Evolutionary conservation across 805 yeast species (phyloP).

Genomic region (Zygosaccharomyces siamensis): DNA sequence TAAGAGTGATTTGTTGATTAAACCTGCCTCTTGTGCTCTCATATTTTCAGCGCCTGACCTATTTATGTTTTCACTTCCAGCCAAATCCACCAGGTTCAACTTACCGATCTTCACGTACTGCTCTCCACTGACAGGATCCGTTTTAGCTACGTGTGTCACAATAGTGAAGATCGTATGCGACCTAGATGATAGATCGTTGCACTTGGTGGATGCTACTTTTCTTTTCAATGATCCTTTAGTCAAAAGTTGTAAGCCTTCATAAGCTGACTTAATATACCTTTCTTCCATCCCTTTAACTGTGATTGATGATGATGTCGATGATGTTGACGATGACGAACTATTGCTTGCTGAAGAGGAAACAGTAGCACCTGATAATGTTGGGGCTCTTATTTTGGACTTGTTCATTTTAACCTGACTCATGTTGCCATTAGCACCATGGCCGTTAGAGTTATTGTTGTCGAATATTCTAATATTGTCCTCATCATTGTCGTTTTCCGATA

Average conservation of each 20-base stretch:
- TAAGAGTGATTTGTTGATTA: constrained; percentile 77
- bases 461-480: constrained; percentile 48
- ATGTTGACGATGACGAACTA: constrained; percentile 27
- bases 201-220: constrained; percentile 71
- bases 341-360: constrained; percentile 2
- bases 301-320: constrained; percentile 38
- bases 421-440: background rate
- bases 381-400: background rate
- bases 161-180: constrained; percentile 78
- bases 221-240: constrained; percentile 57
- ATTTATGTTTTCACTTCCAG: constrained; percentile 84
- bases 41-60: constrained; percentile 79
- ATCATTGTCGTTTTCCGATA: constrained; percentile 33
- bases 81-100: constrained; percentile 84
- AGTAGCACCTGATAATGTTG: background rate
- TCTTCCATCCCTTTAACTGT: constrained; percentile 56
- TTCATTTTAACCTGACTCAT: constrained; percentile 1
- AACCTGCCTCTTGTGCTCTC: constrained; percentile 88
- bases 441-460: constrained; percentile 38
- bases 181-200: constrained; percentile 72
- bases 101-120: constrained; percentile 55
- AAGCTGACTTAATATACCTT: constrained; percentile 43
- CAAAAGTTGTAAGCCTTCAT: constrained; percentile 49
- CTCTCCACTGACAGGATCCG: constrained; percentile 44
- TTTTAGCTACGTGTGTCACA: constrained; percentile 51